Evolutionary conservation across 768 basidiomycete species (phyloP).

Genomic region (Neoboletus magnificus): DNA sequence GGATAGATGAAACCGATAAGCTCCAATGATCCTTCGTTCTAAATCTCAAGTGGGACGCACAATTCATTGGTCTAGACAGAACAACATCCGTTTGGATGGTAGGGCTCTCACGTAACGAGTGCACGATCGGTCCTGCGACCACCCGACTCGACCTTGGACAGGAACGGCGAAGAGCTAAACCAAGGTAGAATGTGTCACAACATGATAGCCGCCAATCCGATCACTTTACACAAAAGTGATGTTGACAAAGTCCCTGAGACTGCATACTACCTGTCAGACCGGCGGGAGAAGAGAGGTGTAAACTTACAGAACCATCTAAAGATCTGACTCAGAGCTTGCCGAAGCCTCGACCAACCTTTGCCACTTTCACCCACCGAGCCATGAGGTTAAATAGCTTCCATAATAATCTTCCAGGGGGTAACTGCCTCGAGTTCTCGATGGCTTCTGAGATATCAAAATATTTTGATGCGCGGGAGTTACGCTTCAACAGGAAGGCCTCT

Average conservation of each 20-base stretch:
- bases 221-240: constrained; percentile 16
- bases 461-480: constrained; percentile 1
- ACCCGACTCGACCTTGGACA: constrained; percentile 8
- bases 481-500: background rate
- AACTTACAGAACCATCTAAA: constrained; percentile 12
- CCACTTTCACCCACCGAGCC: constrained; percentile 11
- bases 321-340: constrained; percentile 19
- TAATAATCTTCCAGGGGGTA: constrained; percentile 21
- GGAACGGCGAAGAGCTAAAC: constrained; percentile 15
- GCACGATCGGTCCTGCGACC: constrained; percentile 11
- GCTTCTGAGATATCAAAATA: constrained; percentile 11
- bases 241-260: constrained; percentile 23
- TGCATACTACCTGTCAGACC: constrained; percentile 15
- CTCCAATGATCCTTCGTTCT: constrained; percentile 20
- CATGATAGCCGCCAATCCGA: constrained; percentile 22
- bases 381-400: constrained; percentile 20
- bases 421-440: constrained; percentile 16
- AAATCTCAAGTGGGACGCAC: constrained; percentile 14
- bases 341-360: constrained; percentile 12
- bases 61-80: constrained; percentile 12
- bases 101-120: constrained; percentile 20
- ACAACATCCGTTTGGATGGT: constrained; percentile 11
- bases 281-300: constrained; percentile 26
- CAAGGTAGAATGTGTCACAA: constrained; percentile 24
- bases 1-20: constrained; percentile 26